Evolutionary conservation across 2,329 filamentous ascomycete genomes (phyloP), one percentile per base, ranked within the genome.

Genomic region (Bipolaris sorokiniana): DNA sequence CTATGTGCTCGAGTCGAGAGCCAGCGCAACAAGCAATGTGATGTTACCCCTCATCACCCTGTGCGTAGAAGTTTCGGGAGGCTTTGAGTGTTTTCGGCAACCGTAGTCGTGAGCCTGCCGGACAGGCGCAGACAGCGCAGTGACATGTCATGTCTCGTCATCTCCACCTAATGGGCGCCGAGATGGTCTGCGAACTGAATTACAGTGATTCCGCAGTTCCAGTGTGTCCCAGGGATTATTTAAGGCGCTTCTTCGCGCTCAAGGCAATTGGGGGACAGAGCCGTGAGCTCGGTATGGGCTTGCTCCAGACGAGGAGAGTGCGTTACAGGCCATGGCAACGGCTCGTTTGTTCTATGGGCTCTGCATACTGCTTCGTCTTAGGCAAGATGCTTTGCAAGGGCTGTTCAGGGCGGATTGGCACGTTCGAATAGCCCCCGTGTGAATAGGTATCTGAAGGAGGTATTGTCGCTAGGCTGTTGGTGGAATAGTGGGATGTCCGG

Each of bases 21-120:
- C 16, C 7, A 37, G 31, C 16, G 22, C 18, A 5, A 26, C 26
- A 38, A 11, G 23, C 42, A 26, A 49, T 42, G 37, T 54, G 37
- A n/a, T 33, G 23, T 47, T 56, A 57, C 56, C 59, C 61, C 63
- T 64, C 54, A 58, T 54, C 28, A 28, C 13, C 5, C 22, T 50
- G 5, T 48, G 26, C 16, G 42, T 36, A 18, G 37, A 26, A 34
- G 7, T 13, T 26, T 48, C 54, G 18, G 48, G 51, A 51, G 31
- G 46, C n/a, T 51, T 66, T 62, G 42, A 52, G 57, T 41, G 57
- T 56, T 61, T 61, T 64, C 40, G 61, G 57, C 54, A 61, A 46
- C 58, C 28, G 22, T 41, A 56, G 20, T 61, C 56, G 56, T 48
- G 48, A 49, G 38, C 54, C 31, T 51, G 38, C 31, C 23, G 20